These are phyloP conservation scores for Aspergillus bertholletiae DNA, from an alignment of 495 filamentous ascomycete genomes.

Conservation along the genomic window DNA sequence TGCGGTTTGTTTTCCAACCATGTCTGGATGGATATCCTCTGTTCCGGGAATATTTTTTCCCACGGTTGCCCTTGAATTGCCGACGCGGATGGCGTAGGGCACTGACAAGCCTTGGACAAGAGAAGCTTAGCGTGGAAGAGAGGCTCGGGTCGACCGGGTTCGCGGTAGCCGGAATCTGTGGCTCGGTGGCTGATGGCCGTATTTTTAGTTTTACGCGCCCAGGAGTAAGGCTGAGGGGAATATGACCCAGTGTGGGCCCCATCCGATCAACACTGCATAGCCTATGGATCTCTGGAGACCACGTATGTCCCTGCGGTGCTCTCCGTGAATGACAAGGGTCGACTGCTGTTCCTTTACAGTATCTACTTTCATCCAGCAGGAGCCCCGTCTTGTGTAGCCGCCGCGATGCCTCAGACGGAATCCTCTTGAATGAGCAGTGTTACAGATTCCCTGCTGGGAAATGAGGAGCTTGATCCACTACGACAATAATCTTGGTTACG, in stretches of 20 bases:
- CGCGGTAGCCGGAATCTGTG: background rate
- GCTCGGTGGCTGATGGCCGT: background rate
- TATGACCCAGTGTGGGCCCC: constrained; percentile 1
- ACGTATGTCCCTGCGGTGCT: too few species aligned
- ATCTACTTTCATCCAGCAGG: too few species aligned
- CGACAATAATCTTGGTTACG: background rate
- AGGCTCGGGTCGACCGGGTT: constrained; percentile 12
- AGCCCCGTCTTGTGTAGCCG: too few species aligned
- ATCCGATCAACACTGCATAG: background rate
- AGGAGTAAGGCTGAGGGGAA: constrained; percentile 5
- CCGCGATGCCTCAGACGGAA: background rate
- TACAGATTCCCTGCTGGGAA: background rate
- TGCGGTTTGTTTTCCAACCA: too few species aligned
- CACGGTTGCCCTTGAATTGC: background rate
- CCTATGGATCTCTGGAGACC: background rate
- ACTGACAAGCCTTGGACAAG: constrained; percentile 27
- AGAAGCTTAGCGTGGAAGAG: constrained; percentile 27
- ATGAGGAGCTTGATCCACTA: background rate
- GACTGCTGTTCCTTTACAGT: too few species aligned
- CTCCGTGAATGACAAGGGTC: too few species aligned
- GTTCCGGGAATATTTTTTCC: background rate
- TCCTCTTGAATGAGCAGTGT: background rate
- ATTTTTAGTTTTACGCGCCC: background rate
- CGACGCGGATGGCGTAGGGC: constrained; percentile 15
- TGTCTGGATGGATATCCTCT: too few species aligned